Percentiles rank a stretch among this genome's conserved stretches.
phyloP scores from a whole-genome alignment of 2,329 filamentous ascomycete species.

The Phialophora macrospora region DNA sequence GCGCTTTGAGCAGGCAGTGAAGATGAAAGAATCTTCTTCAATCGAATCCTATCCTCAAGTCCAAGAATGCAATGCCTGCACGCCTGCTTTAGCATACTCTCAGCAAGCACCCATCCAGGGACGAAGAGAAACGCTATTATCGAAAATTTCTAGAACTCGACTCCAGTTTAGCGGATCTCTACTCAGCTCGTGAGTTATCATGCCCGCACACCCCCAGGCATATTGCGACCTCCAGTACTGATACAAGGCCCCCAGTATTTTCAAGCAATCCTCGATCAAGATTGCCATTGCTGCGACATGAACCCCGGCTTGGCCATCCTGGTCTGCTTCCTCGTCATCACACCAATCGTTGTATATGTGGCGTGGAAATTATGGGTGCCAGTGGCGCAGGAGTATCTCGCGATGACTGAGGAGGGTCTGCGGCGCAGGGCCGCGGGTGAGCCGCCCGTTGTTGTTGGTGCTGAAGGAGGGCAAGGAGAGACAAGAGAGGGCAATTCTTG shows the following conservation, averaged over 20 bases:
- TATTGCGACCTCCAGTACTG: neutral
- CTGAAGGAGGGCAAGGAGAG: neutral
- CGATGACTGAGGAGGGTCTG: constrained; percentile 37
- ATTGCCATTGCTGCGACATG: constrained; percentile 27
- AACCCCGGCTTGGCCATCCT: constrained; percentile 38
- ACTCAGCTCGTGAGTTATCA: neutral
- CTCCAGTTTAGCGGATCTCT: neutral
- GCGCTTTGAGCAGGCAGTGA: constrained; percentile 39
- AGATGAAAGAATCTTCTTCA: constrained; percentile 19
- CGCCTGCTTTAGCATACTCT: neutral
- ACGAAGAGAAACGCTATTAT: neutral
- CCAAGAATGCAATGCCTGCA: neutral
- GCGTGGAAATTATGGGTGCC: constrained; percentile 38
- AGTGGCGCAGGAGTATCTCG: constrained; percentile 36
- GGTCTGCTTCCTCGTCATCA: constrained; percentile 39
- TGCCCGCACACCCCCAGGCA: neutral
- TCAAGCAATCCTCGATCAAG: constrained; percentile 1
- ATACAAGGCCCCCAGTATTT: neutral
- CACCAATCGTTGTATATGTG: constrained; percentile 34
- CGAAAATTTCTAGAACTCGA: neutral
- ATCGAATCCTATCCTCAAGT: neutral
- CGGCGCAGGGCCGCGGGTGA: constrained; percentile 21
- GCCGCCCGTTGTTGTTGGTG: constrained; percentile 10
- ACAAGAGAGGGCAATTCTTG: neutral
- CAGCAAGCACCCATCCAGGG: neutral